phyloP scores from a whole-genome alignment of 2,329 filamentous ascomycete species.

The Hirsutella thompsonii region DNA sequence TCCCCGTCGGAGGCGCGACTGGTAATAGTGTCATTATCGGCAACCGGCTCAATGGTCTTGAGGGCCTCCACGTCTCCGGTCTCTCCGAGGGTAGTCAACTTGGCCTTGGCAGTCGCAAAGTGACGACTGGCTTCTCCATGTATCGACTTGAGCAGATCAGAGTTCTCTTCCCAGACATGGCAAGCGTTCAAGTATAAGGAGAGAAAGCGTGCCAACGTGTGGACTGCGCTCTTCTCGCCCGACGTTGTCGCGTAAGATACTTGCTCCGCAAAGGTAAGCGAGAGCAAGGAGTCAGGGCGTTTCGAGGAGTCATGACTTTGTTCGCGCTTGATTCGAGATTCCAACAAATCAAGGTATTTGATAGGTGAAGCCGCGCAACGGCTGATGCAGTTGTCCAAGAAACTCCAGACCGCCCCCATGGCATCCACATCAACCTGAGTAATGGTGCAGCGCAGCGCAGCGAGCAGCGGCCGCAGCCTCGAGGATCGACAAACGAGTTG shows the following conservation, averaged over 20 bases:
- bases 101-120: slow-evolving; percentile 13
- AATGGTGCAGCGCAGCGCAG: slow-evolving; percentile 14
- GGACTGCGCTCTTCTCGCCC: slow-evolving; percentile 26
- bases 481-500: slow-evolving; percentile 46
- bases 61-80: slow-evolving; percentile 7
- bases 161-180: slow-evolving; percentile 34
- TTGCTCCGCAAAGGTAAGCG: slow-evolving; percentile 64
- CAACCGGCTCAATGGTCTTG: slow-evolving; percentile 3
- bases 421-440: slow-evolving; percentile 7
- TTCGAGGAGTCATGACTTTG: slow-evolving; percentile 12
- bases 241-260: slow-evolving; percentile 53
- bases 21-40: slow-evolving; percentile 4
- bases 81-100: slow-evolving; percentile 10
- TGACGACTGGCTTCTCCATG: slow-evolving; percentile 18
- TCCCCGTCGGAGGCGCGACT: slow-evolving; percentile 1
- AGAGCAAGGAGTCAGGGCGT: slow-evolving; percentile 43
- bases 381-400: slow-evolving; percentile 72
- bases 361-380: slow-evolving; percentile 65
- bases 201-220: slow-evolving; percentile 43
- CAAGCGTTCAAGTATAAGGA: slow-evolving; percentile 42
- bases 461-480: slow-evolving; percentile 34
- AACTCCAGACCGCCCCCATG: slow-evolving; percentile 44
- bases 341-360: slow-evolving; percentile 66
- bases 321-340: slow-evolving; percentile 23
- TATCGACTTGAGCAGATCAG: slow-evolving; percentile 12